phyloP scores from a whole-genome alignment of 2,329 filamentous ascomycete genomes.

The Mycosphaerella arachidis region DNA sequence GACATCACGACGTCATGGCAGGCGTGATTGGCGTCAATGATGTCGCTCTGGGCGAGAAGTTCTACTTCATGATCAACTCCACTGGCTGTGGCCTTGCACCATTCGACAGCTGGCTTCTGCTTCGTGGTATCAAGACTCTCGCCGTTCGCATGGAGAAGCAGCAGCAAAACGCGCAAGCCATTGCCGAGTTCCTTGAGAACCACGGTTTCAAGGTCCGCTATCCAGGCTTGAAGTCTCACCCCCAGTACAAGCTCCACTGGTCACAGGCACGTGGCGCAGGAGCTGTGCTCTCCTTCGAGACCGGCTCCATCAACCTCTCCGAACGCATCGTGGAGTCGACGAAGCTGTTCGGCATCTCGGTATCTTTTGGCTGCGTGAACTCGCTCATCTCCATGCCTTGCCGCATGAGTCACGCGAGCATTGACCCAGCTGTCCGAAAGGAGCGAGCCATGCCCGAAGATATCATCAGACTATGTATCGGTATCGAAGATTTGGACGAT shows the following conservation, averaged over 20 bases:
- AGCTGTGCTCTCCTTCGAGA: conserved; percentile 93
- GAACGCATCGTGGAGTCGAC: conserved; percentile 93
- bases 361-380: conserved; percentile 97
- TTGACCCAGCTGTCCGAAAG: conserved; percentile 86
- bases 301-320: conserved; percentile 74
- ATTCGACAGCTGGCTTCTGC: conserved; percentile 92
- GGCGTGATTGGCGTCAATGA: conserved; percentile 93
- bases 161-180: conserved; percentile 82
- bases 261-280: conserved; percentile 91
- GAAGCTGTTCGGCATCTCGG: conserved; percentile 87
- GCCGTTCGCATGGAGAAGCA: conserved; percentile 99
- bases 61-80: conserved; percentile 96
- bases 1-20: conserved; percentile 98
- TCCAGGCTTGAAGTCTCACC: conserved; percentile 87
- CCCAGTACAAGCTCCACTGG: conserved; percentile 94
- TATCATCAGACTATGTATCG: conserved; percentile 90
- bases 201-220: conserved; percentile 94
- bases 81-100: conserved; percentile 91
- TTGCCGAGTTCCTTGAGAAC: conserved; percentile 85
- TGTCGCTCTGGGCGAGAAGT: conserved; percentile 71
- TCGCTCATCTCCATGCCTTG: conserved; percentile 99
- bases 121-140: conserved; percentile 92
- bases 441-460: conserved; percentile 94
- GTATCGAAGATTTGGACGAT: conserved; percentile 90
- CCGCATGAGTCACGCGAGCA: conserved; percentile 98